Conservation (phyloP, 768 basidiomycete genomes). For the Termitomyces sp. region DNA sequence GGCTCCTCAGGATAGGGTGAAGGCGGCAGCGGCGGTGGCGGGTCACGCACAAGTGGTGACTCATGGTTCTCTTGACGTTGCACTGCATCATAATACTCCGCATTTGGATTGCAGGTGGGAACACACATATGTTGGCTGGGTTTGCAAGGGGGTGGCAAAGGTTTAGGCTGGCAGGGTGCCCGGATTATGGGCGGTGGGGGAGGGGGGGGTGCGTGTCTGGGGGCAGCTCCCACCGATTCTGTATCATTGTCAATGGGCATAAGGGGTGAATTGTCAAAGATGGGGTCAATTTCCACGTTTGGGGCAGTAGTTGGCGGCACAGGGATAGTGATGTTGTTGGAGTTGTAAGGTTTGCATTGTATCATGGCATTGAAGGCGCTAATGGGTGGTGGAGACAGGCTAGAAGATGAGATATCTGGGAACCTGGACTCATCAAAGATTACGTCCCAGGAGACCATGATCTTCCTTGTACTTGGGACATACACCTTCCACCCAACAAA, state of each 20-base stretch:
- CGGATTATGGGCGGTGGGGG: neutral
- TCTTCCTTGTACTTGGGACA: conserved; percentile 17
- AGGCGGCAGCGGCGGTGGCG: neutral
- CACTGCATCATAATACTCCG: neutral
- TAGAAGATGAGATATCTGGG: conserved; percentile 14
- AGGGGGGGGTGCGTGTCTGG: too few species aligned
- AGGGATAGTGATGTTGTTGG: neutral
- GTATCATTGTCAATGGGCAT: too few species aligned
- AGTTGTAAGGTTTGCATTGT: neutral
- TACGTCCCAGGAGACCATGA: conserved; percentile 20
- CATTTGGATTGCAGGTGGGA: neutral
- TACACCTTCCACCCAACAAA: conserved; percentile 26
- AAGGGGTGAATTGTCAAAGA: too few species aligned
- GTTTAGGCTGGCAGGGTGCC: neutral
- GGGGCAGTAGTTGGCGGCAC: too few species aligned
- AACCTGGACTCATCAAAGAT: conserved; percentile 27
- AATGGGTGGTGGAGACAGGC: neutral
- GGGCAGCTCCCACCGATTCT: too few species aligned
- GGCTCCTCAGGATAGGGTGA: neutral
- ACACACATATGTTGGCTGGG: neutral
- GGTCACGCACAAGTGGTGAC: neutral
- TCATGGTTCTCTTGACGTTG: neutral
- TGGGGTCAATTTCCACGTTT: too few species aligned
- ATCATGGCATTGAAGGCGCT: neutral
- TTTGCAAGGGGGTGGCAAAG: neutral